A percentile compares a stretch with the other conserved stretches of the same genome.
These are phyloP conservation scores for Tylopilus sp. DNA, from an alignment of 768 basidiomycete species.

Conservation along the genomic window DNA sequence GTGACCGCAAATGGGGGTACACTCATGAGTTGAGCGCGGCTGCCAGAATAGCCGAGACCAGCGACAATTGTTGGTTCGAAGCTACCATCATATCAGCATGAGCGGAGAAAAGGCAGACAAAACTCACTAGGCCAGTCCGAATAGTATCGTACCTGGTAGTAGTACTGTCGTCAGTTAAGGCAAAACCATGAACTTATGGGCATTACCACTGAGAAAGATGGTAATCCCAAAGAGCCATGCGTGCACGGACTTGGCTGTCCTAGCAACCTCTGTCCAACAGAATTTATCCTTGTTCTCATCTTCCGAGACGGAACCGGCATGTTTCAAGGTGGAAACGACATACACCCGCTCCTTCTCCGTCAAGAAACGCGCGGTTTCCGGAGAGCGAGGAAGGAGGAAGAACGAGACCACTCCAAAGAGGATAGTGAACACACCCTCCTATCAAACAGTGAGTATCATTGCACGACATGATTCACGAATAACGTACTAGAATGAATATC, in stretches of 20 bases:
- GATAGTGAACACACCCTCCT: background rate
- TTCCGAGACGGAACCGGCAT: background rate
- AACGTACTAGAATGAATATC: background rate
- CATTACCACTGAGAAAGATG: background rate
- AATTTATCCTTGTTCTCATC: background rate
- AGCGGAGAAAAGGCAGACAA: background rate
- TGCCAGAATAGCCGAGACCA: background rate
- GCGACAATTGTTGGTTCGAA: background rate
- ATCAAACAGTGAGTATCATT: background rate
- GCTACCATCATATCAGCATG: background rate
- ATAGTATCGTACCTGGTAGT: background rate
- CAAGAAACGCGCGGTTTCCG: background rate
- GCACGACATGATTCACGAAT: background rate
- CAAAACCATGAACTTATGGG: background rate
- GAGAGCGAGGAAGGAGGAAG: background rate
- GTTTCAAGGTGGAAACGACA: background rate
- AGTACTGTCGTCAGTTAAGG: background rate
- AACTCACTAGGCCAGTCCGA: background rate
- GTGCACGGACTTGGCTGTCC: background rate
- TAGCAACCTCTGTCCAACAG: background rate
- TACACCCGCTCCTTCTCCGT: background rate
- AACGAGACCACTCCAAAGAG: background rate
- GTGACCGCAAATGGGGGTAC: constrained; percentile 45
- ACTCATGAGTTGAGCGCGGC: background rate
- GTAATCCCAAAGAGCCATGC: background rate